phyloP scores from a whole-genome alignment of 345 rosid genomes.

The Leavenworthia alabamica region DNA sequence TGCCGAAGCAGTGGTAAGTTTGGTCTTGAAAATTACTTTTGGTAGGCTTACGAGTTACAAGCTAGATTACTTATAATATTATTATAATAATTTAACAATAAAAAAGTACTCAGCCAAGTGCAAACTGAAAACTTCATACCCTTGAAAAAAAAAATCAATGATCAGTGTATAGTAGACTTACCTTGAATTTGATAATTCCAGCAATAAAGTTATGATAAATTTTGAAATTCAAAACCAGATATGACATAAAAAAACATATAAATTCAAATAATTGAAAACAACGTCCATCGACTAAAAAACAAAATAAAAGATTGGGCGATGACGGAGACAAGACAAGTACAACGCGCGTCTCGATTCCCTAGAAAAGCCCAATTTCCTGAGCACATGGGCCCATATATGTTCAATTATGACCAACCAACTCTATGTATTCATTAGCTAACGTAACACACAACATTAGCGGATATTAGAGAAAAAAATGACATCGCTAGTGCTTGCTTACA shows the following conservation, averaged over 20 bases:
- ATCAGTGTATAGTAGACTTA: neutral
- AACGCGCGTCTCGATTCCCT: slow-evolving; percentile 16
- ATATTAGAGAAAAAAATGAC: no score
- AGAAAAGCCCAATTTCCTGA: slow-evolving; percentile 6
- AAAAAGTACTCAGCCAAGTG: no score
- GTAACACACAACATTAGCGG: slow-evolving; percentile 23
- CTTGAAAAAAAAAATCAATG: neutral
- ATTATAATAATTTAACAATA: no score
- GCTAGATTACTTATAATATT: no score
- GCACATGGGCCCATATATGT: no score
- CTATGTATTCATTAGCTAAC: slow-evolving; percentile 11
- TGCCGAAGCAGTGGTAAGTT: slow-evolving; percentile 62
- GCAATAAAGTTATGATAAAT: neutral
- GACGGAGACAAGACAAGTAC: slow-evolving; percentile 25
- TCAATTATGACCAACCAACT: neutral
- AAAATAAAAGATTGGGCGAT: neutral
- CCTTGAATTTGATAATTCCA: neutral
- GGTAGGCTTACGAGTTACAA: neutral
- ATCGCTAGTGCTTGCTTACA: slow-evolving; percentile 14
- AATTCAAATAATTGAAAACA: neutral
- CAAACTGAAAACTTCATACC: no score
- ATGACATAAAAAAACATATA: neutral
- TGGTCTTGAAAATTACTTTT: neutral
- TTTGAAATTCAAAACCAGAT: neutral
- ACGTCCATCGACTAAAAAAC: neutral